A percentile compares a stretch with the other conserved stretches of the same genome.
These are phyloP conservation scores for Trichophyton rubrum DNA, from an alignment of 2,329 filamentous ascomycete genomes.

Conservation along the genomic window DNA sequence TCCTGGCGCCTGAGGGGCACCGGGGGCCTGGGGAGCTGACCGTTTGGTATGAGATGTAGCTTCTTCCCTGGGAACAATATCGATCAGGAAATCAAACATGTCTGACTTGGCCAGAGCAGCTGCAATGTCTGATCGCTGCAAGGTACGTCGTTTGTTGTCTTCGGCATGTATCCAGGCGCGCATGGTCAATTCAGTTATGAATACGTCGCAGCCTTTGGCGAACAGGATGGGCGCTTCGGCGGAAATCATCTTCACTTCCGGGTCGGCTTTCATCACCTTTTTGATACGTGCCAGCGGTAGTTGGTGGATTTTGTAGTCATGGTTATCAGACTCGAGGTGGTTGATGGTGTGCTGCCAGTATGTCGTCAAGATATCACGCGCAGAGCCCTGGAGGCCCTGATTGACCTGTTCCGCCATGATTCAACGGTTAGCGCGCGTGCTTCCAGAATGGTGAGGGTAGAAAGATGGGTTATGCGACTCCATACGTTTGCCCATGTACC, in stretches of 20 bases:
- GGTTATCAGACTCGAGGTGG: slow-evolving; percentile 83
- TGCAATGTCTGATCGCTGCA: slow-evolving; percentile 93
- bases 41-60: slow-evolving; percentile 76
- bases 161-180: slow-evolving; percentile 98
- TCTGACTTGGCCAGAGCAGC: slow-evolving; percentile 92
- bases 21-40: slow-evolving; percentile 31
- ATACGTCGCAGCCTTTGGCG: slow-evolving; percentile 96
- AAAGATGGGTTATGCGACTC: slow-evolving; percentile 11
- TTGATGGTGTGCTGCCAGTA: slow-evolving; percentile 99
- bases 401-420: slow-evolving; percentile 53
- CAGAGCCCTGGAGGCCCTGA: slow-evolving; percentile 81
- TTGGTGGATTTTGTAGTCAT: slow-evolving; percentile 98
- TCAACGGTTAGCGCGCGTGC: background rate
- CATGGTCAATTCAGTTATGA: slow-evolving; percentile 98
- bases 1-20: slow-evolving; percentile 13
- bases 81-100: slow-evolving; percentile 99
- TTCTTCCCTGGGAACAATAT: slow-evolving; percentile 94
- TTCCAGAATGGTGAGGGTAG: background rate
- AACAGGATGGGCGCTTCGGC: slow-evolving; percentile 96
- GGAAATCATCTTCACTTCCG: slow-evolving; percentile 99
- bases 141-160: slow-evolving; percentile 91
- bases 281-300: slow-evolving; percentile 96
- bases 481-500: slow-evolving; percentile 89
- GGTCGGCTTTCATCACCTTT: slow-evolving; percentile 99
- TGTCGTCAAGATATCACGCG: slow-evolving; percentile 93